A percentile compares a stretch with the other conserved stretches of the same genome.
These are phyloP conservation scores for Phytophthora cryptogea DNA, from an alignment of 352 stramenopile genomes.

Conservation along the genomic window DNA sequence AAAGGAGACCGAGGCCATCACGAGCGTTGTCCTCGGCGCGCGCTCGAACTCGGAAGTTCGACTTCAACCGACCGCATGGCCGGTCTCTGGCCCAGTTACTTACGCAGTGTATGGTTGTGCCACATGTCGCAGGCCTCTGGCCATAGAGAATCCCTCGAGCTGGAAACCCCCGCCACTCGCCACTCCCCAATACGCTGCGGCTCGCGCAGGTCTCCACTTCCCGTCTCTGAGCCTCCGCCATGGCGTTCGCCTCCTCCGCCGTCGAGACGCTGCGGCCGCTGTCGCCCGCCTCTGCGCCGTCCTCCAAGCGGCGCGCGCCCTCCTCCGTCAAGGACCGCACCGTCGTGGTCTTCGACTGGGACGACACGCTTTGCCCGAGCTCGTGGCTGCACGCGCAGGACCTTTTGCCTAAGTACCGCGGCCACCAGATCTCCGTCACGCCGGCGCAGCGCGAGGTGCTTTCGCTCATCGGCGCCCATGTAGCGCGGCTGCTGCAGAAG, in stretches of 20 bases:
- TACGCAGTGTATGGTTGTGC: conserved; percentile 36
- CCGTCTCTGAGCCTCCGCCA: conserved; percentile 3
- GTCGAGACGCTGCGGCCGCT: conserved; percentile 50
- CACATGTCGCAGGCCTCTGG: conserved; percentile 27
- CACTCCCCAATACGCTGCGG: conserved; percentile 26
- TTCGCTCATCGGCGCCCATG: conserved; percentile 60
- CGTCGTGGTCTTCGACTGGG: conserved; percentile 89
- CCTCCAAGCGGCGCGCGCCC: conserved; percentile 24
- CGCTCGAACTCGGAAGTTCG: conserved; percentile 9
- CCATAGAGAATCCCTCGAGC: conserved; percentile 20
- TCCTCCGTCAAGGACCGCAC: conserved; percentile 70
- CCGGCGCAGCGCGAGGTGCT: conserved; percentile 63
- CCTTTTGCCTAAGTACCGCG: conserved; percentile 79
- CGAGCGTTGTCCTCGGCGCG: conserved; percentile 20
- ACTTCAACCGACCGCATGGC: conserved; percentile 5
- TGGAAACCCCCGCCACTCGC: conserved; percentile 15
- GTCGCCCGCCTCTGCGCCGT: conserved; percentile 12
- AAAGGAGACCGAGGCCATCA: conserved; percentile 20
- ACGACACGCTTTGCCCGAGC: conserved; percentile 88
- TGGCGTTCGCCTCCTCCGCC: conserved; percentile 50
- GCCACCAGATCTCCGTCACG: conserved; percentile 67
- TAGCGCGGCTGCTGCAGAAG: conserved; percentile 70
- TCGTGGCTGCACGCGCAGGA: conserved; percentile 85
- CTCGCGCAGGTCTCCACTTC: conserved; percentile 3
- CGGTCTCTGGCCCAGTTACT: conserved; percentile 31